A percentile compares a stretch with the other conserved stretches of the same genome.
Evolutionary conservation across 2,329 filamentous ascomycete genomes (phyloP).

Genomic region (Botrytis medusae): DNA sequence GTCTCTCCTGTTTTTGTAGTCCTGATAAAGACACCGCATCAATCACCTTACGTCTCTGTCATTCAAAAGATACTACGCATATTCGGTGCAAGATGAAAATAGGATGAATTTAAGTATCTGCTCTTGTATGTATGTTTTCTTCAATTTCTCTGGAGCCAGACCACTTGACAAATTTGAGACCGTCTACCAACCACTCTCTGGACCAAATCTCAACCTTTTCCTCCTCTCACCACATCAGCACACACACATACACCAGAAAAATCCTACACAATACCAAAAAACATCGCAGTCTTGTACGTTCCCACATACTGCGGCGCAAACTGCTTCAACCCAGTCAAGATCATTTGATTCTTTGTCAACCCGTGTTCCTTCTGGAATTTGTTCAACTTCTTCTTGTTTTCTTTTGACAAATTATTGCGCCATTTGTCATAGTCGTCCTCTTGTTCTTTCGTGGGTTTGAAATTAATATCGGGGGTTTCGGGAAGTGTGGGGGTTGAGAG

Average conservation of each 20-base stretch:
- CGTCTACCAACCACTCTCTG: background rate
- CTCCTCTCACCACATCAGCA: background rate
- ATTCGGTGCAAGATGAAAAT: background rate
- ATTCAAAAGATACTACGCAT: background rate
- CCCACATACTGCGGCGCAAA: slow-evolving; percentile 3
- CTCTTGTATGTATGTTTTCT: background rate
- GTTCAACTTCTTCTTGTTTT: background rate
- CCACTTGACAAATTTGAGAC: background rate
- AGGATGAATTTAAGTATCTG: background rate
- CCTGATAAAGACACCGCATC: background rate
- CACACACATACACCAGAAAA: background rate
- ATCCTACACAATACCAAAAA: slow-evolving; percentile 6
- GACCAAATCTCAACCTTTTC: background rate
- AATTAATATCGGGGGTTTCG: background rate
- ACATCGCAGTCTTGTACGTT: background rate
- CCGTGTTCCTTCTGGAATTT: background rate
- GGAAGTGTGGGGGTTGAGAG: background rate
- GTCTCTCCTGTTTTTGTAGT: background rate
- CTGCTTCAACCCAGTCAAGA: background rate
- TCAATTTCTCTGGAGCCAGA: background rate
- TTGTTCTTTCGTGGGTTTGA: background rate
- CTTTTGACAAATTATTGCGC: background rate
- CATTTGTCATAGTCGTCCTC: background rate
- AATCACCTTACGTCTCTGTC: background rate
- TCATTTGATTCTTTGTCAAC: background rate